phyloP scores from a whole-genome alignment of 352 stramenopile species.

The Pythium grandisporangium region DNA sequence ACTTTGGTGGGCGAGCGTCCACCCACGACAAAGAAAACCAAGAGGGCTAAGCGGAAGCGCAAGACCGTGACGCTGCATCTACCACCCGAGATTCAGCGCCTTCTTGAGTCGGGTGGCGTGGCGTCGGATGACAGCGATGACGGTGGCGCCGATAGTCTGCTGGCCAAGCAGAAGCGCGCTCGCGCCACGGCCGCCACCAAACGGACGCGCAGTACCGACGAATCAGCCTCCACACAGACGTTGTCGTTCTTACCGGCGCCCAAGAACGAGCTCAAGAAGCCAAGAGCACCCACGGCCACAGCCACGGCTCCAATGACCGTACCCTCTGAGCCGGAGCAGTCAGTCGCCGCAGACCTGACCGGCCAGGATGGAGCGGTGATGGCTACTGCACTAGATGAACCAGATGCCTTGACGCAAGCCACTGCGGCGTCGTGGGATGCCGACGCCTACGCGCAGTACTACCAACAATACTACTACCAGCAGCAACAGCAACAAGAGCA shows the following conservation, averaged over 20 bases:
- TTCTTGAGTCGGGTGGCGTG: slow-evolving; percentile 8
- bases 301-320: slow-evolving; percentile 6
- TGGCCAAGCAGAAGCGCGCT: slow-evolving; percentile 40
- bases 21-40: slow-evolving; percentile 12
- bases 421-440: slow-evolving; percentile 8
- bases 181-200: slow-evolving; percentile 21
- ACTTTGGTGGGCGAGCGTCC: background rate
- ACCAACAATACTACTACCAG: slow-evolving; percentile 23
- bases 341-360: background rate
- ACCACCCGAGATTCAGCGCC: slow-evolving; percentile 18
- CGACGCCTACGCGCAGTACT: slow-evolving; percentile 27
- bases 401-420: background rate
- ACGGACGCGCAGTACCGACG: background rate
- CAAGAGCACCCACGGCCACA: slow-evolving; percentile 1
- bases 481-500: slow-evolving; percentile 16
- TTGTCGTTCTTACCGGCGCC: slow-evolving; percentile 58
- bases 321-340: slow-evolving; percentile 1
- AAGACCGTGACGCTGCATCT: slow-evolving; percentile 27
- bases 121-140: slow-evolving; percentile 18
- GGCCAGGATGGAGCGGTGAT: too few relatives aligned
- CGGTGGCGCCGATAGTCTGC: slow-evolving; percentile 21
- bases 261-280: slow-evolving; percentile 27
- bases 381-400: background rate
- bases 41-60: slow-evolving; percentile 18
- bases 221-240: background rate